Base-by-base conservation (phyloP, 805 yeast genomes). In the Yarrowia alimentaria region DNA sequence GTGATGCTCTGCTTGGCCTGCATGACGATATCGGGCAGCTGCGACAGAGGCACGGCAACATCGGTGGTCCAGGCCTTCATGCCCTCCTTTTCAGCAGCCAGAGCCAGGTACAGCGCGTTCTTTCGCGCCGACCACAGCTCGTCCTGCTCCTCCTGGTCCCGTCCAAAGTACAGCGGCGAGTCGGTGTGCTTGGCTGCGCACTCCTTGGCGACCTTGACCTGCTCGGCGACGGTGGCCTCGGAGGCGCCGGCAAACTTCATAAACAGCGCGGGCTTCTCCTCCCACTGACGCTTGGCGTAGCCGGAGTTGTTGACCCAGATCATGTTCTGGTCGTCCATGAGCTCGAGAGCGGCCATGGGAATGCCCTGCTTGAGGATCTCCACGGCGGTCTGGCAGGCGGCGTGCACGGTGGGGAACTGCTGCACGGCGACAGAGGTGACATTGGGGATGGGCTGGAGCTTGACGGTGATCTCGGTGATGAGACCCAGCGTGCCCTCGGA, bases 401-500 rank as follows among this genome's bases (percentile, higher is more conserved):
- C 84, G 17, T 71, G 73, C 26, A 87, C 76, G 14, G 76, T 68
- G 5, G 84, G 79, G 64, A 87, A 87, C 28, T 83, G 71, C 17
- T 84, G 79, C 34, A 85, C 75, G 5, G 83, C 80, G 21, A 87
- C 85, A 49, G 78, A 75, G 61, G 85, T 91, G 29, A 71, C 61
- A 58, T 70, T 68, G 1, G 91, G 91, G 54, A 74, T 76, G 13
- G 80, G 84, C 56, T 82, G 80, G 38, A 85, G 67, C 59, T 79
- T 82, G 40, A 85, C 68, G 0, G 91, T 84, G 2, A 85, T 86
- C 58, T 85, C 90, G 2, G 89, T 85, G 22, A 85, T 79, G 13
- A 85, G 73, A 2, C 93, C 94, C 51, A 85, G 64, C 0, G 94
- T 85, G 6, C 94, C 93, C 59, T 85, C 93, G 34, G 83, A 74